A percentile compares a stretch with the other conserved stretches of the same genome.
These are phyloP conservation scores for Plasmodium gonderi DNA, from an alignment of 169 alveolate species.

Conservation along the genomic window DNA sequence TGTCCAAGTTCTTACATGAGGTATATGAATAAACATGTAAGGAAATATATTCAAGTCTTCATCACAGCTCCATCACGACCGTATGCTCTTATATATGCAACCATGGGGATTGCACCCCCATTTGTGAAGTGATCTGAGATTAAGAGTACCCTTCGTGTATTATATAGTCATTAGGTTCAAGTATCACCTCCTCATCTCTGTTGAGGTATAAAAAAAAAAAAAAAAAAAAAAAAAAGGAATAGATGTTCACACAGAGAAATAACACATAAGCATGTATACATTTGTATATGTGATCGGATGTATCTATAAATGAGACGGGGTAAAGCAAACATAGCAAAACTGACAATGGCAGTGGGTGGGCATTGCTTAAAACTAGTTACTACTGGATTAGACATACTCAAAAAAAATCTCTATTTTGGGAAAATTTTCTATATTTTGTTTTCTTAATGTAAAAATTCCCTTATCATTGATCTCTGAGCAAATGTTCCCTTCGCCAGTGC, in stretches of 20 bases:
- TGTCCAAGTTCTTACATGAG: too few species aligned
- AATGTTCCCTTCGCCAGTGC: background rate
- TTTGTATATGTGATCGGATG: too few species aligned
- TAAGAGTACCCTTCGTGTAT: constrained; percentile 37
- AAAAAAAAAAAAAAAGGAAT: background rate
- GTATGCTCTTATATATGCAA: background rate
- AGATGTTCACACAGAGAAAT: background rate
- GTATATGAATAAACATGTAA: too few species aligned
- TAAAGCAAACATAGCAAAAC: too few species aligned
- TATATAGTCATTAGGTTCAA: constrained; percentile 35
- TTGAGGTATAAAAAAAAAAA: background rate
- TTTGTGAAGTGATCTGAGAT: background rate
- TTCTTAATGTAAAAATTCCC: constrained; percentile 5
- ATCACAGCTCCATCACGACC: background rate
- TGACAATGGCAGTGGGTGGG: too few species aligned
- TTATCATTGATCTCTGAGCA: constrained; percentile 13
- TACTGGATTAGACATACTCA: background rate
- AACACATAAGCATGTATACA: background rate
- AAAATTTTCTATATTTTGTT: background rate
- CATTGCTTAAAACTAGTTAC: background rate
- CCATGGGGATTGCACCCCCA: background rate
- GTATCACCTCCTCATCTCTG: constrained; percentile 22
- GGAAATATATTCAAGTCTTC: background rate
- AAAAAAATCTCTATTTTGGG: constrained; percentile 26
- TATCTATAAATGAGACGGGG: too few species aligned